phyloP scores from a whole-genome alignment of 495 filamentous ascomycete genomes.

The Chaetomium fimeti region DNA sequence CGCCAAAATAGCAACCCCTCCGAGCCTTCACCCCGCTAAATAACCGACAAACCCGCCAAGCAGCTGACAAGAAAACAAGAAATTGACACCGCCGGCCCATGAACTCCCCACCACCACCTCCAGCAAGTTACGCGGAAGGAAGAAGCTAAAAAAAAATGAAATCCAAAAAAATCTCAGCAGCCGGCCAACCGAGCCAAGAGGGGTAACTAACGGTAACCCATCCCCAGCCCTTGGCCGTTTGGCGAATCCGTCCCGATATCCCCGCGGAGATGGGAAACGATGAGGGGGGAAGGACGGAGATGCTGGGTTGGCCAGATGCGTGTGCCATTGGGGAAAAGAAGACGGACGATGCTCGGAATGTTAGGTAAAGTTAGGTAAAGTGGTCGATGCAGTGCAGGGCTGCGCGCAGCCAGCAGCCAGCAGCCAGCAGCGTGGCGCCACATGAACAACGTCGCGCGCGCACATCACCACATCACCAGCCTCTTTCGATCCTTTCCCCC shows the following conservation, averaged over 20 bases:
- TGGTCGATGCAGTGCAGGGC: not conserved
- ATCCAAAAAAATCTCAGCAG: not conserved
- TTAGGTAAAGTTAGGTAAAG: not conserved
- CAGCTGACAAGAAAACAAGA: not conserved
- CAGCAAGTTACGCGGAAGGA: not conserved
- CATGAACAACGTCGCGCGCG: too few species aligned
- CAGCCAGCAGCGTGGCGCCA: too few species aligned
- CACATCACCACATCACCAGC: conserved; percentile 1
- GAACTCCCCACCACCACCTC: not conserved
- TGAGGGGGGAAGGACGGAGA: not conserved
- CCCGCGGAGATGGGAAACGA: conserved; percentile 6
- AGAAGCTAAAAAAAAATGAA: not conserved
- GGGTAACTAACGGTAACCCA: not conserved
- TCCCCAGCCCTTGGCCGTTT: not conserved
- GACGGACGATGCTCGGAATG: not conserved
- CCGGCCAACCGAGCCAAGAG: not conserved
- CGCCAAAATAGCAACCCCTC: not conserved
- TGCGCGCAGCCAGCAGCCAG: too few species aligned
- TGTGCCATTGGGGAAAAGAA: not conserved
- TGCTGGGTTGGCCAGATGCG: not conserved
- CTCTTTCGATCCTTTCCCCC: not conserved
- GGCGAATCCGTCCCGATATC: not conserved
- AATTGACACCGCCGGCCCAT: not conserved
- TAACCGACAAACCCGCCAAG: not conserved
- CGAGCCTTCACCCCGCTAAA: not conserved